phyloP scores from a whole-genome alignment of 306 rosid species.

The Datisca glomerata region DNA sequence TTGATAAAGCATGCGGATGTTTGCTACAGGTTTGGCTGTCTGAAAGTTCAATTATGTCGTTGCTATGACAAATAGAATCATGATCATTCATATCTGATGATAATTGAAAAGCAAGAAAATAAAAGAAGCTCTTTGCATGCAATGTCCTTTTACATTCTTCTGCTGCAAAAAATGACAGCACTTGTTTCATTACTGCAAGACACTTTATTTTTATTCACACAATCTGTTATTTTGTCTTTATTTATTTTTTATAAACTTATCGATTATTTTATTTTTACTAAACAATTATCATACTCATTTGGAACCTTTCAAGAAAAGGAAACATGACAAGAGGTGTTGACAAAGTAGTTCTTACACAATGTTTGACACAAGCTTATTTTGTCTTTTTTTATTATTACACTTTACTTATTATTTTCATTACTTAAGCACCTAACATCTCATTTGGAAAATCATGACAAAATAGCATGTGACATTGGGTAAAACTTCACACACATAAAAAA shows the following conservation, averaged over 20 bases:
- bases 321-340: too few species aligned
- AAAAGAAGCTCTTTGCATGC: neutral
- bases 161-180: neutral
- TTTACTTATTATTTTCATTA: too few species aligned
- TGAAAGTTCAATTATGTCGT: neutral
- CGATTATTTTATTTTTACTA: slow-evolving; percentile 34
- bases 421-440: too few species aligned
- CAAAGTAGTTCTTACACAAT: too few species aligned
- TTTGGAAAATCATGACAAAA: too few species aligned
- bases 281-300: slow-evolving; percentile 28
- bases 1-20: neutral
- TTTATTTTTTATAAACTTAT: slow-evolving; percentile 12
- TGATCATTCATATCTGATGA: neutral
- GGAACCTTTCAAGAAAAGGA: slow-evolving; percentile 60
- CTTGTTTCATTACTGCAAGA: too few species aligned
- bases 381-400: too few species aligned
- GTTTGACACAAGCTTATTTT: too few species aligned
- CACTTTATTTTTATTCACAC: neutral
- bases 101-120: neutral
- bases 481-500: too few species aligned
- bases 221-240: slow-evolving; percentile 19
- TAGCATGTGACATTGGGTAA: too few species aligned
- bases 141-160: too few species aligned
- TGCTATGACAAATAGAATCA: too few species aligned
- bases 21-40: neutral